Evolutionary conservation across 2,329 filamentous ascomycete genomes (phyloP), one percentile per base, ranked within the genome.

Genomic region (Boeremia exigua): DNA sequence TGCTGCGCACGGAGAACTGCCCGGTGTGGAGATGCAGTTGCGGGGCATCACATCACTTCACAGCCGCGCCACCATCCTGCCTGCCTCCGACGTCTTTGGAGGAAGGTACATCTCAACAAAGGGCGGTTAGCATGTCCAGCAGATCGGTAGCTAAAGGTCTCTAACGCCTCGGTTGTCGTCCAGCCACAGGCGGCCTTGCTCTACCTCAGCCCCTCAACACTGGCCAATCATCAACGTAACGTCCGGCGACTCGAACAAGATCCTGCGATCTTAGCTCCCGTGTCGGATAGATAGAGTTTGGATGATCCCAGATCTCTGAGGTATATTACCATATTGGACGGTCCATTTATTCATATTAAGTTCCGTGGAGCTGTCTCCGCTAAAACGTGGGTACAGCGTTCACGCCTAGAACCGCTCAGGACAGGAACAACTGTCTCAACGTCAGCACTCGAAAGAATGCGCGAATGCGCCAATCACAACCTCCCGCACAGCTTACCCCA

Each of bases 241-340:
- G 60, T 64, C 58, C 56, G 17, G 51, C 59, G 52, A 34, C 42
- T 34, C 12, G 30, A 25, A 45, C 42, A 34, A 68, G 66, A 72
- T 71, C 62, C 65, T 65, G 54, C 60, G 65, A 67, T 71, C 54
- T 62, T 72, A 73, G 70, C 50, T 70, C 67, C 70, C 70, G 69
- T 57, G 54, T 68, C 62, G 63, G 64, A 42, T 68, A 73, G 69
- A 70, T 71, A 66, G 50, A 69, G 64, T 71, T 70, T 59, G 52
- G 49, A 51, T 39, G 56, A 69, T 64, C 63, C 39, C 47, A 48
- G 59, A 62, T 62, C 50, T 51, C 32, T 60, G 61, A 61, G 53
- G 47, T 19, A 60, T 46, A 54, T 63, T 63, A 33, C 62, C 58
- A 54, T 25, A 37, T 51, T 42, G 43, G 60, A 44, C 39, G 56